phyloP scores from a whole-genome alignment of 768 basidiomycete species.

The Leccinum truebloodii region DNA sequence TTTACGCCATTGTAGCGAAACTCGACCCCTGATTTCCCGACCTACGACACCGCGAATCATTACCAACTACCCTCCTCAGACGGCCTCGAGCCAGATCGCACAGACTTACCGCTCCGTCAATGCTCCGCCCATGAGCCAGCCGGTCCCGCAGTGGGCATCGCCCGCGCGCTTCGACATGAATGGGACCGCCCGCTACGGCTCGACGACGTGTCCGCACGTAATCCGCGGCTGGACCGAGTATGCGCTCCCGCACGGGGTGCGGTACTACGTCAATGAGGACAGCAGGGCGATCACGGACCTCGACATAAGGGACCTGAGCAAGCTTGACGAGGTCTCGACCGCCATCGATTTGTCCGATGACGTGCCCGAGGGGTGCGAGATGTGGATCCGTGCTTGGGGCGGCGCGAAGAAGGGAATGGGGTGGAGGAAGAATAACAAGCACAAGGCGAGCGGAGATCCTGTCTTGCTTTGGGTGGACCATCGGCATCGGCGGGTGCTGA shows the following conservation, averaged over 20 bases:
- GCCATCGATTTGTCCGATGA: constrained; percentile 30
- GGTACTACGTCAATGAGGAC: constrained; percentile 70
- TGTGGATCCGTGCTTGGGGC: constrained; percentile 59
- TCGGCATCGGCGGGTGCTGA: constrained; percentile 49
- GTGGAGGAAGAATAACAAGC: constrained; percentile 33
- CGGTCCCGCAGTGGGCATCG: constrained; percentile 31
- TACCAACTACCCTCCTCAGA: constrained; percentile 24
- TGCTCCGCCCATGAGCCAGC: constrained; percentile 25
- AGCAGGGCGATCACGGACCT: constrained; percentile 68
- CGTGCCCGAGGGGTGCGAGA: constrained; percentile 49
- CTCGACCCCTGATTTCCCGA: constrained; percentile 49
- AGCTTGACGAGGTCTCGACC: constrained; percentile 45
- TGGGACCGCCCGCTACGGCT: constrained; percentile 35
- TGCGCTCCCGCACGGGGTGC: constrained; percentile 67
- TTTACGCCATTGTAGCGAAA: constrained; percentile 43
- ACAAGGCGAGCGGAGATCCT: constrained; percentile 35
- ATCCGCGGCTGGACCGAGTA: constrained; percentile 73
- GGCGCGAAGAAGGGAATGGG: constrained; percentile 24
- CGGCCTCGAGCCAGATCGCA: constrained; percentile 25
- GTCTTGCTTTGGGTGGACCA: constrained; percentile 69
- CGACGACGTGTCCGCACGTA: constrained; percentile 24
- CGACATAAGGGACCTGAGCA: constrained; percentile 55
- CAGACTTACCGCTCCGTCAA: constrained; percentile 24
- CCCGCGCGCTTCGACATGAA: constrained; percentile 28
- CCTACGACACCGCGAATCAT: constrained; percentile 32